phyloP scores from a whole-genome alignment of 148 eudicot species.

The Nepenthes mirabilis region DNA sequence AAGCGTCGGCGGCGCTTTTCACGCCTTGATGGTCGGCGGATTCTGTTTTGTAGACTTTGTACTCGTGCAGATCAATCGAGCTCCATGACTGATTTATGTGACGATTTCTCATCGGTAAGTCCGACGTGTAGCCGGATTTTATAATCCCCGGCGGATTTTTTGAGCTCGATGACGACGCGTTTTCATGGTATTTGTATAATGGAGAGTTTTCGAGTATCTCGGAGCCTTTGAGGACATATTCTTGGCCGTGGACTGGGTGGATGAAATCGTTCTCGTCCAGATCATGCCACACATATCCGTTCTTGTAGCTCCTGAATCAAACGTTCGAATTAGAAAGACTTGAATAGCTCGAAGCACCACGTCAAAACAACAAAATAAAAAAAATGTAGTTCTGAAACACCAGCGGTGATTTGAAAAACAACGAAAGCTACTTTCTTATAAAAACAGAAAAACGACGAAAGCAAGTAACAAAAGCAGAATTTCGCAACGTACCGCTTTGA shows the following conservation, averaged over 20 bases:
- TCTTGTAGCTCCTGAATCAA: slow-evolving; percentile 70
- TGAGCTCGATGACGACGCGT: background rate
- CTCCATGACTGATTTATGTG: slow-evolving; percentile 78
- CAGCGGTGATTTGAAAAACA: too few relatives aligned
- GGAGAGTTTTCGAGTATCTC: slow-evolving; percentile 28
- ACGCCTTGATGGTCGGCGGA: slow-evolving; percentile 19
- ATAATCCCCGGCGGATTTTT: slow-evolving; percentile 8
- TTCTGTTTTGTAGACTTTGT: slow-evolving; percentile 27
- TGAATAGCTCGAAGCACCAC: background rate
- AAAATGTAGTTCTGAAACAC: too few relatives aligned
- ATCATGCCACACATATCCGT: slow-evolving; percentile 92
- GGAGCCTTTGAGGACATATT: slow-evolving; percentile 88
- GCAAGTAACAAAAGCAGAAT: background rate
- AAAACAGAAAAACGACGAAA: background rate
- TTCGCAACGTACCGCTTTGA: slow-evolving; percentile 34
- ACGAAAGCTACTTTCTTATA: background rate
- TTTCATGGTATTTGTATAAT: background rate
- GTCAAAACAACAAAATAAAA: background rate
- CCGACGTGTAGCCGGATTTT: slow-evolving; percentile 5
- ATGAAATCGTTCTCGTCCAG: slow-evolving; percentile 65
- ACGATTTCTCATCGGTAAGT: slow-evolving; percentile 18
- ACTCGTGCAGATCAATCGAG: slow-evolving; percentile 63
- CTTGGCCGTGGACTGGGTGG: slow-evolving; percentile 71
- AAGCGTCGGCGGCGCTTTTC: slow-evolving; percentile 60
- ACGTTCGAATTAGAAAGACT: background rate